Evolutionary conservation across 768 basidiomycete genomes (phyloP), one percentile per base, ranked within the genome.

Genomic region (Termitomyces sp.): DNA sequence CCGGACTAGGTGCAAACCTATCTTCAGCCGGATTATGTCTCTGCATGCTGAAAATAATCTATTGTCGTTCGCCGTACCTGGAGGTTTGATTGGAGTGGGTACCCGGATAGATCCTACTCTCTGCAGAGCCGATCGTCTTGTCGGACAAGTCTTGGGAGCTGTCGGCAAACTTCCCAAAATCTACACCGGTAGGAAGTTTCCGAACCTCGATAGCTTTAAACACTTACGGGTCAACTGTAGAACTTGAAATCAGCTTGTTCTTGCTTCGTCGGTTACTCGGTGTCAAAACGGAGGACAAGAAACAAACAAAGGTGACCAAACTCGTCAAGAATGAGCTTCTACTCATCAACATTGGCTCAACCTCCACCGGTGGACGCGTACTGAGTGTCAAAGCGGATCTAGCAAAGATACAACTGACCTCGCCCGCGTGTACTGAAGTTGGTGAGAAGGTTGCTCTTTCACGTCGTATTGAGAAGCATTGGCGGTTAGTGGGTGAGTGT

Each of bases 271-370:
- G 97, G 60, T 77, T 98, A 55, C 84, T 98, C n/a, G 96, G 97
- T 70, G 97, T 99, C 62, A 95, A 95, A 74, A 94, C 95, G 24
- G 96, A 98, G 73, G 97, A 98, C 78, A 97, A 95, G 79, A 99
- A 98, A 73, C 93, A 95, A 72, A 97, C 97, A 22, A 99, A 95
- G 74, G 92, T 93, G 24, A 80, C 91, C 55, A 97, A 97, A 73
- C 82, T 97, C 47, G 81, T 85, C 59, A 96, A 96, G 76, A 89
- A 89, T 73, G 95, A 97, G 75, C 81, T 95, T 2, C 75, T 98
- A 3, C 83, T 98, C 61, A 95, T 99, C 80, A 98, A 98, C 78
- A 98, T 99, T 58, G 95, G 96, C 20, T 96, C 94, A 22, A 98
- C 95, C 1, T 97, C 95, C 4, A 96, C 95, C 2, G 97, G 97